phyloP scores from a whole-genome alignment of 164 flowering plant species.

The Piper betle region DNA sequence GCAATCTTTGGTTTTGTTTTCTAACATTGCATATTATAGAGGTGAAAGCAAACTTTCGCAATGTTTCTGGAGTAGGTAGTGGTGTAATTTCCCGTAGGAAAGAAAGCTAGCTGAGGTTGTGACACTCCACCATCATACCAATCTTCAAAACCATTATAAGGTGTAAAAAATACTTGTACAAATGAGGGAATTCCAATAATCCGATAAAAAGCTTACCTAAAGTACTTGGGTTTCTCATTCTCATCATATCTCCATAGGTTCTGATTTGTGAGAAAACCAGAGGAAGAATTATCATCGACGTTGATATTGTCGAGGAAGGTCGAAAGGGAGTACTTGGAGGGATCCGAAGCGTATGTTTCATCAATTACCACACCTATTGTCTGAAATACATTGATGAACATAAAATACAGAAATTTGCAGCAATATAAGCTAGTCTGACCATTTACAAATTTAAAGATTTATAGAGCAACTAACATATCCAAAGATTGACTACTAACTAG shows the following conservation, averaged over 20 bases:
- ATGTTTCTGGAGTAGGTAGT: constrained; percentile 72
- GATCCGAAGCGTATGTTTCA: constrained; percentile 51
- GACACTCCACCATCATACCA: constrained; percentile 84
- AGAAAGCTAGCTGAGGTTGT: constrained; percentile 77
- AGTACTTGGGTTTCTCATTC: constrained; percentile 29
- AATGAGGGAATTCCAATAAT: too few species aligned
- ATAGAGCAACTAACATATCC: background rate
- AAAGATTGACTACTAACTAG: background rate
- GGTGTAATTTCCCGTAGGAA: constrained; percentile 69
- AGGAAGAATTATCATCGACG: constrained; percentile 51
- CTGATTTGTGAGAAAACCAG: constrained; percentile 56
- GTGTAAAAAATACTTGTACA: too few species aligned
- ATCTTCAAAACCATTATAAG: constrained; percentile 23
- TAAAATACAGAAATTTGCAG: too few species aligned
- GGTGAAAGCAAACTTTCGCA: constrained; percentile 40
- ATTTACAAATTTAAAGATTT: background rate
- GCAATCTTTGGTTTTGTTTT: too few species aligned
- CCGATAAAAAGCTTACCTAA: constrained; percentile 34
- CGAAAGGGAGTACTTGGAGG: constrained; percentile 35
- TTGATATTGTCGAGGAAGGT: constrained; percentile 53
- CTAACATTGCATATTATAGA: background rate
- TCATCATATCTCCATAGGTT: constrained; percentile 84
- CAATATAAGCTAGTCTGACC: too few species aligned
- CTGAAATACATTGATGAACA: constrained; percentile 17
- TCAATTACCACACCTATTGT: constrained; percentile 83